Conservation (phyloP, 352 stramenopile genomes). For the Phytophthora hybrid region DNA sequence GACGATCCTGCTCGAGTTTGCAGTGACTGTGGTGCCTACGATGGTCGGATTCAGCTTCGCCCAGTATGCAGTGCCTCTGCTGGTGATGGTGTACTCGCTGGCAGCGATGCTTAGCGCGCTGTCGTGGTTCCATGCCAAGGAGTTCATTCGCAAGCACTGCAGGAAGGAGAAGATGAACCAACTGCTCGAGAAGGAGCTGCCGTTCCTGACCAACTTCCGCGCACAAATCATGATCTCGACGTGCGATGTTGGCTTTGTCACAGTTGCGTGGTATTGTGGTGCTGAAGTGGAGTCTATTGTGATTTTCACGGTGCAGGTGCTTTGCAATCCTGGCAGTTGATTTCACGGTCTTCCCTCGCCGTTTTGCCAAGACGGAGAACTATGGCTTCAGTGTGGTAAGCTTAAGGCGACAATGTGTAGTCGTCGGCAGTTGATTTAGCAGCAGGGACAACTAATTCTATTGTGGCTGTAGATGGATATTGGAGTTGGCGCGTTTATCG, state of each 20-base stretch:
- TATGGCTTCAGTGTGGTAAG: conserved; percentile 95
- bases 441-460: conserved; percentile 2
- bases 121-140: conserved; percentile 80
- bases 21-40: conserved; percentile 70
- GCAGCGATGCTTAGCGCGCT: conserved; percentile 60
- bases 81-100: conserved; percentile 65
- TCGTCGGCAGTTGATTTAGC: neutral
- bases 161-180: conserved; percentile 87
- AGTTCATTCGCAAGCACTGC: conserved; percentile 78
- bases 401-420: conserved; percentile 17
- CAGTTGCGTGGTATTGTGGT: neutral
- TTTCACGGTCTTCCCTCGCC: conserved; percentile 96
- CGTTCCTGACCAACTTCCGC: conserved; percentile 83
- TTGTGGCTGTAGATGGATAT: conserved; percentile 94
- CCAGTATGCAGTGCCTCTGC: conserved; percentile 64
- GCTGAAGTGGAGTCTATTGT: neutral
- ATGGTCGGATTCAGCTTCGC: conserved; percentile 79
- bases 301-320: conserved; percentile 44
- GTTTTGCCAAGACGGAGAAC: conserved; percentile 96
- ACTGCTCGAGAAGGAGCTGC: conserved; percentile 73
- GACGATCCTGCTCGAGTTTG: conserved; percentile 76
- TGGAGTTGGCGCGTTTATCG: conserved; percentile 95
- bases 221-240: conserved; percentile 87
- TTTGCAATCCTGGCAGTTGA: conserved; percentile 98
- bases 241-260: conserved; percentile 42